Base-by-base conservation (phyloP, 345 rosid genomes). In the Lenwebbia sp. region DNA sequence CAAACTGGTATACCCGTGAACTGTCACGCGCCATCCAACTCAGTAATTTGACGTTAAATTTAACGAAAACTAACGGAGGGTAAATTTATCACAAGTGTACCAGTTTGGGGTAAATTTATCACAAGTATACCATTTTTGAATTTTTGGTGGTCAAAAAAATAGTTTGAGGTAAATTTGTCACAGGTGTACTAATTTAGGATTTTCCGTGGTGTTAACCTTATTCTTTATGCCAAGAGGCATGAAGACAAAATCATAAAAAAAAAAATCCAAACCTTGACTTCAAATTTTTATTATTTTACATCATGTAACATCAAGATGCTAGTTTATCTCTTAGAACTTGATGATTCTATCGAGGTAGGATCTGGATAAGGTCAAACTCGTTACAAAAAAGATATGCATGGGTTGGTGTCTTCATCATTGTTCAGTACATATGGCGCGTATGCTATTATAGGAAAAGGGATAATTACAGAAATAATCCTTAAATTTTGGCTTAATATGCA, bases 381-480 rank as follows among this genome's bases (percentile, higher is more conserved):
- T 33, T 70, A 33, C 78, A 17, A 70, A 62, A 70, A 19, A 33
- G 25, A 33, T 15, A 37, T 33, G 11, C 10, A 7, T 30, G 11
- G 12, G 75, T n/a, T n/a, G 1, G 37, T 5, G 70, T 58, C 75
- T 15, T 22, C 23, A 30, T 30, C 22, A 62, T 15, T 30, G 22
- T 15, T 28, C 37, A 19, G 5, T 15, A 62, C 75, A 4, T 30
- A 62, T 62, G 75, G 41, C 22, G 22, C 7, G 75, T 8, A 49
- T 8, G 40, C 10, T 60, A 60, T 3, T 60, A 5, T 56, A 52
- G 15, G 54, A 15, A 62, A 62, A 62, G 5, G 40, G 17, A 3
- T 28, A 15, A 30, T 15, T 62, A 30, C 3, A 19, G 0, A 0
- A 62, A 62, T 30, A 10, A 21, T 3, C 5, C 1, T 19, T 30